These are phyloP conservation scores for Melastoma malabathricum DNA, from an alignment of 345 rosid genomes.

Conservation along the genomic window DNA sequence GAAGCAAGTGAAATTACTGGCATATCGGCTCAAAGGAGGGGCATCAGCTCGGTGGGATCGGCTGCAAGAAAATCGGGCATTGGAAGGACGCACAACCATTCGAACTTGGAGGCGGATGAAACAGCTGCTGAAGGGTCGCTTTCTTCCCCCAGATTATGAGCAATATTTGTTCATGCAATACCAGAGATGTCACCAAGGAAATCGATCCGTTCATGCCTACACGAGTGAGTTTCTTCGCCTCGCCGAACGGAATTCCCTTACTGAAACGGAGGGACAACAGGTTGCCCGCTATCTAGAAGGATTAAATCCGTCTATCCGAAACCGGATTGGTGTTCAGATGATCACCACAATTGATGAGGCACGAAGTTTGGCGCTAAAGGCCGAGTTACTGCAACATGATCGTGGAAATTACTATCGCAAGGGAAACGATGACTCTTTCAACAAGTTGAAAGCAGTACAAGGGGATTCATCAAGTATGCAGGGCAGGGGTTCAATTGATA, in stretches of 20 bases:
- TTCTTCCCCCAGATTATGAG: conserved; percentile 3
- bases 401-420: not conserved
- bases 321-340: not conserved
- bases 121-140: not conserved
- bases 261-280: not conserved
- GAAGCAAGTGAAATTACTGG: conserved; percentile 3
- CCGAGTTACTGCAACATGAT: not conserved
- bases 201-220: not conserved
- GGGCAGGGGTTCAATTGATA: too few species aligned
- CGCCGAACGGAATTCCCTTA: not conserved
- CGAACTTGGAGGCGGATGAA: conserved; percentile 1
- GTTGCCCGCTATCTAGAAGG: conserved; percentile 3
- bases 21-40: not conserved
- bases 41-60: not conserved
- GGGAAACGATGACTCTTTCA: not conserved
- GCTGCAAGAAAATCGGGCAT: not conserved
- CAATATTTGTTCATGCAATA: not conserved
- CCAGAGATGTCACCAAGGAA: not conserved
- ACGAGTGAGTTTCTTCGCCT: conserved; percentile 1
- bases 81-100: not conserved
- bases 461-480: too few species aligned
- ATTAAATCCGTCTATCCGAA: not conserved
- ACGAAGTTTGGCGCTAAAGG: not conserved
- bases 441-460: not conserved
- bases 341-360: not conserved